These are phyloP conservation scores for Arachis hypogaea DNA, from an alignment of 306 rosid species.

Conservation along the genomic window DNA sequence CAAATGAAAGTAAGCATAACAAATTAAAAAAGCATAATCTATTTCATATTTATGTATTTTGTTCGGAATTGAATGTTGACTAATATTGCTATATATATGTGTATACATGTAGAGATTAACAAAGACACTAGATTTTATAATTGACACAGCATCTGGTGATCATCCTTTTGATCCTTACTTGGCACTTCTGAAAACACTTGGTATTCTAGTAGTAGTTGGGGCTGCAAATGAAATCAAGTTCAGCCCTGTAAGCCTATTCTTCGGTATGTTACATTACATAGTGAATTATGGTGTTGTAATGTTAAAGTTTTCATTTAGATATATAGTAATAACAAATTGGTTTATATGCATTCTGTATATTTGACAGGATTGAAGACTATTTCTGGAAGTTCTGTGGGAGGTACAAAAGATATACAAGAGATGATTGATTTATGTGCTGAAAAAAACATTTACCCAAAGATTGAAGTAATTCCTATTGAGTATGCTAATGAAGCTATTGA, in stretches of 20 bases:
- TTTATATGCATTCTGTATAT: slow-evolving; percentile 20
- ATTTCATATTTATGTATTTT: neutral
- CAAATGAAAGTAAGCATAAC: slow-evolving; percentile 61
- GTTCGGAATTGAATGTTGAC: slow-evolving; percentile 14
- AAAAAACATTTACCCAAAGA: slow-evolving; percentile 60
- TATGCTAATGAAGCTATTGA: slow-evolving; percentile 85
- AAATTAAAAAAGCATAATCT: neutral
- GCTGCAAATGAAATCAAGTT: slow-evolving; percentile 78
- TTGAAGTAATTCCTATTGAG: slow-evolving; percentile 83
- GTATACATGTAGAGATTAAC: slow-evolving; percentile 10
- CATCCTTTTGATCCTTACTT: slow-evolving; percentile 85
- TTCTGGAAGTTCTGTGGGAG: slow-evolving; percentile 66
- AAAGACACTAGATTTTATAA: slow-evolving; percentile 68
- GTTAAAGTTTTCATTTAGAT: neutral
- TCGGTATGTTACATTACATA: slow-evolving; percentile 51
- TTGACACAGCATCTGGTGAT: slow-evolving; percentile 92
- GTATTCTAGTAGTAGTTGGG: slow-evolving; percentile 70
- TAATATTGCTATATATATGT: neutral
- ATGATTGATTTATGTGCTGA: slow-evolving; percentile 84
- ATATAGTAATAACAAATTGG: neutral
- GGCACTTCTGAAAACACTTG: slow-evolving; percentile 67
- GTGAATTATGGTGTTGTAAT: slow-evolving; percentile 12
- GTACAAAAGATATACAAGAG: slow-evolving; percentile 73
- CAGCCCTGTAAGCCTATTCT: slow-evolving; percentile 62
- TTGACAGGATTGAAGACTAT: slow-evolving; percentile 64